phyloP scores from a whole-genome alignment of 2,329 filamentous ascomycete species.

The Talaromyces atroroseus region DNA sequence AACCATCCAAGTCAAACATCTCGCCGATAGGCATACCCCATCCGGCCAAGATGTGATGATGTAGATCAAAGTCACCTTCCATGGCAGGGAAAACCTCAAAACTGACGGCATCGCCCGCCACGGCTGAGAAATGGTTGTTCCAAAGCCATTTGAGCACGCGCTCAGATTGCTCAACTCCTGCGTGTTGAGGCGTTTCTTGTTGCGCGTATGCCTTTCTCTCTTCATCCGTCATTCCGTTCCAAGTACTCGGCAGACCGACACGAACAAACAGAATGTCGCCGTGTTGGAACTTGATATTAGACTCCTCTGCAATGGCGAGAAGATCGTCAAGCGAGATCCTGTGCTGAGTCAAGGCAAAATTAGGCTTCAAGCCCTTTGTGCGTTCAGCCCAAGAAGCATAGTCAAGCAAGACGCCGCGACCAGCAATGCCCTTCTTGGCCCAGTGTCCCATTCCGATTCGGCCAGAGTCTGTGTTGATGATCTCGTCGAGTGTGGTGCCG shows the following conservation, averaged over 20 bases:
- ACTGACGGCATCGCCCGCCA: constrained; percentile 55
- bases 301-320: constrained; percentile 29
- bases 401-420: constrained; percentile 37
- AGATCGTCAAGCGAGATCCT: constrained; percentile 32
- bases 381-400: constrained; percentile 30
- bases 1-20: constrained; percentile 36
- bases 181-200: constrained; percentile 28
- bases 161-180: constrained; percentile 35
- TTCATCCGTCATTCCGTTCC: constrained; percentile 25
- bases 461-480: constrained; percentile 25
- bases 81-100: constrained; percentile 49
- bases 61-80: constrained; percentile 30
- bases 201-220: constrained; percentile 27
- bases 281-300: constrained; percentile 29
- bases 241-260: constrained; percentile 31
- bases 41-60: constrained; percentile 32
- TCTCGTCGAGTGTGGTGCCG: constrained; percentile 32
- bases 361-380: constrained; percentile 25
- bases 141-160: constrained; percentile 53
- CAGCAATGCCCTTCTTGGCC: constrained; percentile 35
- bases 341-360: constrained; percentile 29
- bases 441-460: constrained; percentile 36
- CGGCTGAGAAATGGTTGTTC: constrained; percentile 54
- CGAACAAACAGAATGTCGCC: constrained; percentile 38
- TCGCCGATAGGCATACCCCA: constrained; percentile 37